Conservation (phyloP, 257 asterid species). For the Nicotiana knightiana region DNA sequence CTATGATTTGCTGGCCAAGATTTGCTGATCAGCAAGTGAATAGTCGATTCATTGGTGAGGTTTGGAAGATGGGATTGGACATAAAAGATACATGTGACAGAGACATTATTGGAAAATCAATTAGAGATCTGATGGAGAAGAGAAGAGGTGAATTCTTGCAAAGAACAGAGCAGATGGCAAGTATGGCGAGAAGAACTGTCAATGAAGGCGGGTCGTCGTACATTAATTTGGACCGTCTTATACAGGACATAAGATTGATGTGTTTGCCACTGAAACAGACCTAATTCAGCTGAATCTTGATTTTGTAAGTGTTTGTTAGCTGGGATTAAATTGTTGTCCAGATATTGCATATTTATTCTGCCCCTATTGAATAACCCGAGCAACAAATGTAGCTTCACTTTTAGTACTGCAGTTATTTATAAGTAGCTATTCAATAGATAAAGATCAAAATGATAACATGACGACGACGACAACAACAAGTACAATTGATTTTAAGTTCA, state of each 20-base stretch:
- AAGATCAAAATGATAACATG: too few relatives aligned
- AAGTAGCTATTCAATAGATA: background rate
- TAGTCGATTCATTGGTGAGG: conserved; percentile 23
- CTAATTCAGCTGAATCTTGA: background rate
- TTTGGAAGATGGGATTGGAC: conserved; percentile 29
- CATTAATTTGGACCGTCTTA: conserved; percentile 14
- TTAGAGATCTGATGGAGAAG: conserved; percentile 23
- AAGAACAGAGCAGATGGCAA: conserved; percentile 15
- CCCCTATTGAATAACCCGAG: background rate
- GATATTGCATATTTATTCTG: background rate
- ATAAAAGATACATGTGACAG: conserved; percentile 29
- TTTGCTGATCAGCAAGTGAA: conserved; percentile 27
- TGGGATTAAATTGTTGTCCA: background rate
- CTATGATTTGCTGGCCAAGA: conserved; percentile 30
- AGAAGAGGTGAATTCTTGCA: conserved; percentile 16
- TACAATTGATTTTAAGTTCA: conserved; percentile 3
- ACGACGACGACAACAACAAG: too few relatives aligned
- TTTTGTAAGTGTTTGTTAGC: background rate
- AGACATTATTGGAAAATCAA: conserved; percentile 4
- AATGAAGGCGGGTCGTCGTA: conserved; percentile 20
- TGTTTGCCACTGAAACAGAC: background rate
- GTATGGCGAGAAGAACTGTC: conserved; percentile 11
- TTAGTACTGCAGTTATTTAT: background rate
- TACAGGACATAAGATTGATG: conserved; percentile 17
- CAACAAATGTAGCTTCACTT: background rate